A percentile compares a stretch with the other conserved stretches of the same genome.
These are phyloP conservation scores for Dipteronia dyeriana DNA, from an alignment of 345 rosid genomes.

Conservation along the genomic window DNA sequence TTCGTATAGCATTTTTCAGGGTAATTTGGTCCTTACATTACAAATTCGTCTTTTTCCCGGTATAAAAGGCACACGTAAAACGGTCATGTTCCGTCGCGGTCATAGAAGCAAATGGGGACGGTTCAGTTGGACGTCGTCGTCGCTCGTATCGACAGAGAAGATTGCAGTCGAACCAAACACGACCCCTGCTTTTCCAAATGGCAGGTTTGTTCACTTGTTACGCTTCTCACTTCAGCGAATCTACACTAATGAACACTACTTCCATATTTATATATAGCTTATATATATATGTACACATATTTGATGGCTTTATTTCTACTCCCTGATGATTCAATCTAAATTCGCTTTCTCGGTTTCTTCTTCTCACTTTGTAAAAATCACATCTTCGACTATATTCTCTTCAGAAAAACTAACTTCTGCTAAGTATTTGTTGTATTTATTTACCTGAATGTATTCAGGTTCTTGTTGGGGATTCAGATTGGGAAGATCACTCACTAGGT, in stretches of 20 bases:
- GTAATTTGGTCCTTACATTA: not conserved
- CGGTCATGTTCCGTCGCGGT: not conserved
- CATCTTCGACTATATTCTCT: not conserved
- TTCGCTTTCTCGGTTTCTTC: not conserved
- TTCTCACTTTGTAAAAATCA: not conserved
- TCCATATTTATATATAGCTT: too few relatives aligned
- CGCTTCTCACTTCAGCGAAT: not conserved
- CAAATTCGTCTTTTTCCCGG: not conserved
- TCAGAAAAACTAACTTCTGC: not conserved
- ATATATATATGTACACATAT: too few relatives aligned
- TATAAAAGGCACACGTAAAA: not conserved
- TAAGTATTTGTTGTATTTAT: too few relatives aligned
- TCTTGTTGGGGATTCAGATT: slow-evolving; percentile 70
- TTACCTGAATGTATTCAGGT: slow-evolving; percentile 36
- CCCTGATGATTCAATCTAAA: not conserved
- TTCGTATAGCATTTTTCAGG: too few relatives aligned
- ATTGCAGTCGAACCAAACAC: slow-evolving; percentile 66
- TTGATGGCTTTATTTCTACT: not conserved
- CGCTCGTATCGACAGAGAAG: slow-evolving; percentile 61
- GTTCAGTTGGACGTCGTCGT: not conserved
- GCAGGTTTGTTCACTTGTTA: slow-evolving; percentile 46
- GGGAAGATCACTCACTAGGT: slow-evolving; percentile 63
- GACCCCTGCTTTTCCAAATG: slow-evolving; percentile 71
- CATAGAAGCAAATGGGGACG: slow-evolving; percentile 6
- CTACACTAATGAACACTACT: too few relatives aligned